phyloP scores from a whole-genome alignment of 73 alveolate genomes.

The Blepharisma japonicum region DNA sequence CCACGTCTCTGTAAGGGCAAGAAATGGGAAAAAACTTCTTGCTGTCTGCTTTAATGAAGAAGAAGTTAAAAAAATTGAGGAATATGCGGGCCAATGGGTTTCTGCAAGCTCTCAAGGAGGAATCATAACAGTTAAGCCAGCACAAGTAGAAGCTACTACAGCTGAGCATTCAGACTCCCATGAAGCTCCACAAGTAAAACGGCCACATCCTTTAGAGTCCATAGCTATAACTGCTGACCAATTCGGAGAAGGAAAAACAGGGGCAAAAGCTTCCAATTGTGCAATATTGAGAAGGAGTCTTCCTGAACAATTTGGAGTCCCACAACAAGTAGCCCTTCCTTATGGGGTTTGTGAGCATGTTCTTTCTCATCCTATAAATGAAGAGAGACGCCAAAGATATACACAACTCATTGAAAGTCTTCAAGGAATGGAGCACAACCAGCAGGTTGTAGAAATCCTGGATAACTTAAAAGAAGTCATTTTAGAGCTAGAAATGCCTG shows the following conservation, averaged over 20 bases:
- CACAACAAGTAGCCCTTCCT: background rate
- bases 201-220: background rate
- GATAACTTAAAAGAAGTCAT: background rate
- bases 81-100: constrained; percentile 31
- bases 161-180: background rate
- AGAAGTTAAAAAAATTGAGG: constrained; percentile 37
- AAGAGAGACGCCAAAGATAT: background rate
- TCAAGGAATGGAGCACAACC: background rate
- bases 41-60: constrained; percentile 60
- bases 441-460: background rate
- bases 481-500: background rate
- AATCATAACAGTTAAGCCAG: background rate
- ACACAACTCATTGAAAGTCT: background rate
- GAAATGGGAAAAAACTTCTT: constrained; percentile 65
- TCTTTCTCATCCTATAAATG: background rate
- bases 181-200: background rate
- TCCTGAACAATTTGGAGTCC: background rate
- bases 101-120: constrained; percentile 19
- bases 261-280: background rate
- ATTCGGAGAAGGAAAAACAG: background rate
- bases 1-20: constrained; percentile 85
- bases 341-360: constrained; percentile 9
- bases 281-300: background rate
- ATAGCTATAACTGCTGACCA: background rate
- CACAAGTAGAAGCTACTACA: background rate